Evolutionary conservation across 192 early-diverging fungal species (phyloP).

Genomic region (Rhizophagus sp.): DNA sequence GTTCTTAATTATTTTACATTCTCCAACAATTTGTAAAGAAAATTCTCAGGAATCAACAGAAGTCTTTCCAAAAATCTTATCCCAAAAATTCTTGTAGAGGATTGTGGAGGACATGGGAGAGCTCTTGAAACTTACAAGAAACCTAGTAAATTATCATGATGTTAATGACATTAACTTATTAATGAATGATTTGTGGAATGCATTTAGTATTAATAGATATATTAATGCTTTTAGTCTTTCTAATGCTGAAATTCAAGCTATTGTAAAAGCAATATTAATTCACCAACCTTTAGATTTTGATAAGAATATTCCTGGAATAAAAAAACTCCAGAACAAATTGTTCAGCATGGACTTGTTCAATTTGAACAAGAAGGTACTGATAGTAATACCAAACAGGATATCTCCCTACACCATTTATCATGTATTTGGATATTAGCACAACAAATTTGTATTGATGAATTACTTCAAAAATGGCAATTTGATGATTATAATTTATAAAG

Average conservation of each 20-base stretch:
- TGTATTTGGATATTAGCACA: slow-evolving; percentile 41
- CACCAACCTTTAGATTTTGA: not conserved
- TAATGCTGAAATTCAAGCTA: not conserved
- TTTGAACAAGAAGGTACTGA: not conserved
- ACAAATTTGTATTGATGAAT: slow-evolving; percentile 2
- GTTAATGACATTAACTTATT: slow-evolving; percentile 25
- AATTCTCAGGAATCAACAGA: too few relatives aligned
- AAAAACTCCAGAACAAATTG: not conserved
- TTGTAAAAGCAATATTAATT: not conserved
- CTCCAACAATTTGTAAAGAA: not conserved
- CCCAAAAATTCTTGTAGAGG: slow-evolving; percentile 36
- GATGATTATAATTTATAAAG: slow-evolving; percentile 18
- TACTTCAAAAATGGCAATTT: slow-evolving; percentile 21
- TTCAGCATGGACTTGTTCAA: not conserved
- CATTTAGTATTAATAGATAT: slow-evolving; percentile 30
- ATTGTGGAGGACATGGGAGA: slow-evolving; percentile 44
- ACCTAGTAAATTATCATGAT: not conserved
- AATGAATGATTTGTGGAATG: slow-evolving; percentile 26
- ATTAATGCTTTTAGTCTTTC: slow-evolving; percentile 4
- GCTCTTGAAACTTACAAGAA: slow-evolving; percentile 35
- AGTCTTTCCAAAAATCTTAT: slow-evolving; percentile 9
- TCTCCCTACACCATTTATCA: slow-evolving; percentile 34
- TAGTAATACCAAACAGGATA: slow-evolving; percentile 20
- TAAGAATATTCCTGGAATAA: not conserved
- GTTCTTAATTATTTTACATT: slow-evolving; percentile 11